Base-by-base conservation (phyloP, 1,284 basidiomycete genomes). In the Golubevia sp. region DNA sequence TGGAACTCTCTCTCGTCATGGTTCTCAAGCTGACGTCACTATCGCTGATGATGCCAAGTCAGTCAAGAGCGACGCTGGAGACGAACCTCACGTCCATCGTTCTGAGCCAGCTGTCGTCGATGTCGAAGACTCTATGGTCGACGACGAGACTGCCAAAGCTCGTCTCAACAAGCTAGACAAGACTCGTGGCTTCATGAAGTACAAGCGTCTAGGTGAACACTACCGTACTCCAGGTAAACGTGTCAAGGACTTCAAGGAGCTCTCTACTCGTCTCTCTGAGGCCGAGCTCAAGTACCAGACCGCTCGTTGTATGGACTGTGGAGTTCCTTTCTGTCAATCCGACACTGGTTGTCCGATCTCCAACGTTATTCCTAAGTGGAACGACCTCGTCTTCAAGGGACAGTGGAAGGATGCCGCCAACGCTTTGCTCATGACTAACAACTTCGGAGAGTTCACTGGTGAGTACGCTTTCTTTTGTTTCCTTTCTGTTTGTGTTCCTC, bases 221-320 rank as follows among this genome's bases (percentile, higher is more conserved):
- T 80, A 80, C 76, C 76, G 77, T 56, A 70, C 61, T 53, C 68
- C 77, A 2, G 56, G 65, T 57, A 77, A 74, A 66, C 77, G 77
- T 34, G 62, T 75, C 67, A 75, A 76, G 66, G 77, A 80, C 69
- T 80, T 70, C 68, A 73, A 76, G 67, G 77, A 80, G 66, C 73
- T 80, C 48, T 80, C 77, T 52, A 63, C 57, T 44, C 74, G 77
- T 60, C 75, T 80, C 61, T 72, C 67, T 54, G 74, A 80, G 56
- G 54, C 73, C 61, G 77, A 80, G 74, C 76, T 80, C 67, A 80
- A 80, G 70, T 68, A 77, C 44, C 77, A 80, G 69, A 77, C 77
- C 30, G 76, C 77, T 52, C 77, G 77, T 55, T 80, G 77, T 71
- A 80, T 80, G 77, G 77, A 80, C 68, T 80, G 77, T 61, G 77